Evolutionary conservation across 176 grass and related monocot genomes (phyloP), one percentile per base, ranked within the genome.

Genomic region (Dendrocalamus sinicus): DNA sequence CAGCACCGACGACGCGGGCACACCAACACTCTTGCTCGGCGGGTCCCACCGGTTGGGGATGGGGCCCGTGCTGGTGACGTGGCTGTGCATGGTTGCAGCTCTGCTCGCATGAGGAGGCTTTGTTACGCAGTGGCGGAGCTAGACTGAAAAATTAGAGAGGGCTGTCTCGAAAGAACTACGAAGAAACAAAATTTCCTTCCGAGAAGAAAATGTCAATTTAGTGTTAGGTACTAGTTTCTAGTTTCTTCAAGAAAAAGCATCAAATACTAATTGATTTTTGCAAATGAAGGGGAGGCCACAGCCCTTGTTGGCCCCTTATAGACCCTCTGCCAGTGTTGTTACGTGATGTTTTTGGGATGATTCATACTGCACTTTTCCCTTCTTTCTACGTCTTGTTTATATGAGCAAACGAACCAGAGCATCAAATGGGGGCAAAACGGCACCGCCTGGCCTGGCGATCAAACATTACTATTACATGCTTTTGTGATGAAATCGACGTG

Each of bases 11-110:
- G 91, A 86, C 35, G 12, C 30, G 11, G 84, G 64, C 66, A 67
- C 85, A 37, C 86, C 90, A 19, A 70, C 53, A 41, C 83, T 88
- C 62, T 26, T 47, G 12, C 1, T 85, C 14, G 78, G 91, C 51
- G 71, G 89, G 7, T 89, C 91, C 14, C 81, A 70, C 52, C 91
- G 78, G 44, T 3, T 46, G 1, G 30, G 59, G 45, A 22, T 17
- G 5, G 86, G 71, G n/a, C 23, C 85, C 24, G 17, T 85, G 46
- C 15, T 85, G 24, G 17, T 61, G n/a, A 20, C 91, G 41, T 95
- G 83, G 84, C 62, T 89, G n/a, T 80, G 67, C 23, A 30, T 74
- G 20, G 39, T 15, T 6, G 62, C 65, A 24, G 80, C 51, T 1
- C 19, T 85, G 46, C 24, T 87, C 7, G 32, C 30, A 30, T 88